Evolutionary conservation across 1,284 basidiomycete genomes (phyloP).

Genomic region (Cerrena zonata): DNA sequence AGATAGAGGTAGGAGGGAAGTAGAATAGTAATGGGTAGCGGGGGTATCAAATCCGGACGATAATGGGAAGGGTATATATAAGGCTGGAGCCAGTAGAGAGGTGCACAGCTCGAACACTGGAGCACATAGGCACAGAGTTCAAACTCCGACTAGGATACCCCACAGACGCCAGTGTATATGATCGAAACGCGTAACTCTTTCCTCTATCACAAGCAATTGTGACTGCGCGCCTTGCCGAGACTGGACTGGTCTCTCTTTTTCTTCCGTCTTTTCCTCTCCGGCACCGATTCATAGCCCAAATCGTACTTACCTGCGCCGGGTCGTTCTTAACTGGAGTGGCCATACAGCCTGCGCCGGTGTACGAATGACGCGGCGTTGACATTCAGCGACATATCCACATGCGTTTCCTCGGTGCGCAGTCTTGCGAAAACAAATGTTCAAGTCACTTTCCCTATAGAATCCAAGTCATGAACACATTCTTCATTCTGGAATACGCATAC

Average conservation of each 20-base stretch:
- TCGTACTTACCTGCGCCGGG: too few species aligned
- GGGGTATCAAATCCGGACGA: background rate
- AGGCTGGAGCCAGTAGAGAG: background rate
- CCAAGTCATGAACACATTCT: too few species aligned
- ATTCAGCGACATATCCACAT: too few species aligned
- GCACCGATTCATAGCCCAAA: background rate
- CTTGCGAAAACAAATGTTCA: too few species aligned
- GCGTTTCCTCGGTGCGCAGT: too few species aligned
- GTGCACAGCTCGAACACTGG: background rate
- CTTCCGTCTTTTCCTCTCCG: background rate
- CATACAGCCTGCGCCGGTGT: too few species aligned
- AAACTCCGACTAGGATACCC: background rate
- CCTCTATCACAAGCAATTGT: background rate
- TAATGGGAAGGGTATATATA: constrained; percentile 2
- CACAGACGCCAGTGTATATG: background rate
- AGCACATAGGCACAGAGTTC: background rate
- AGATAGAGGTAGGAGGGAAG: constrained; percentile 21
- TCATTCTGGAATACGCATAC: too few species aligned
- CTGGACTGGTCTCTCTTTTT: background rate
- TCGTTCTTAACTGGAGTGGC: too few species aligned
- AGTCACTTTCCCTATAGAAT: too few species aligned
- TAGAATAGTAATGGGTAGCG: constrained; percentile 5
- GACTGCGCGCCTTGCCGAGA: too few species aligned
- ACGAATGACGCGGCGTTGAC: too few species aligned
- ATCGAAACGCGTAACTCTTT: background rate